Evolutionary conservation across 306 rosid species (phyloP), one percentile per base, ranked within the genome.

Genomic region (Trichosanthes cucumerina): DNA sequence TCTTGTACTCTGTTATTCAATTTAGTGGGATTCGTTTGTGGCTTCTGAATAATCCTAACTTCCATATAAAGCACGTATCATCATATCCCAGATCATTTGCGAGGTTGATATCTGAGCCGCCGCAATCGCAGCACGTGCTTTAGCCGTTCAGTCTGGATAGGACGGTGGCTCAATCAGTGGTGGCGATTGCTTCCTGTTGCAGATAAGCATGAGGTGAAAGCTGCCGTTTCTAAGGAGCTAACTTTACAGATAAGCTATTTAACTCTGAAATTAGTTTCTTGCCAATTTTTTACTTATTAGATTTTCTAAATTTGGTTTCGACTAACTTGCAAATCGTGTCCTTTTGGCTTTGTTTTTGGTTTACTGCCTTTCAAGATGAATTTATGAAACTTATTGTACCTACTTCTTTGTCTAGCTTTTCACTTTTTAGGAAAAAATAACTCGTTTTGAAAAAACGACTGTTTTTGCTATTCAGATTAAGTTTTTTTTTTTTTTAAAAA

Each of bases 21-120:
- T 71, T 71, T 71, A 46, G 39, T 71, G 75, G 58, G 76, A 23
- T 71, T 26, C 39, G 23, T 49, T 49, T 50, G 78, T 73, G 46
- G 78, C 44, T 71, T 73, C 28, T 52, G 78, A 69, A 47, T 47
- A 24, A 71, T 46, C n/a, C 58, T 13, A 21, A 24, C 24, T 71
- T 41, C 11, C 57, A 71, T 71, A 43, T 47, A 26, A 13, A 24
- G 34, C 58, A 44, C 11, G 38, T 73, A 16, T 49, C 43, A 49
- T 12, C 59, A 72, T 16, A 26, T 15, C 23, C 15, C 59, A 24
- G 59, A 72, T 41, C 13, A 41, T 44, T 44, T 41, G 38, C 21
- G 13, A 44, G 57, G 57, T 71, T 44, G 76, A 71, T 14, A 7
- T 38, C 24, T 26, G 58, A 12, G 57, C 53, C 75, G 75, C 75